phyloP scores from a whole-genome alignment of 2,329 filamentous ascomycete species.

The Scopulariopsis brevicaulis region DNA sequence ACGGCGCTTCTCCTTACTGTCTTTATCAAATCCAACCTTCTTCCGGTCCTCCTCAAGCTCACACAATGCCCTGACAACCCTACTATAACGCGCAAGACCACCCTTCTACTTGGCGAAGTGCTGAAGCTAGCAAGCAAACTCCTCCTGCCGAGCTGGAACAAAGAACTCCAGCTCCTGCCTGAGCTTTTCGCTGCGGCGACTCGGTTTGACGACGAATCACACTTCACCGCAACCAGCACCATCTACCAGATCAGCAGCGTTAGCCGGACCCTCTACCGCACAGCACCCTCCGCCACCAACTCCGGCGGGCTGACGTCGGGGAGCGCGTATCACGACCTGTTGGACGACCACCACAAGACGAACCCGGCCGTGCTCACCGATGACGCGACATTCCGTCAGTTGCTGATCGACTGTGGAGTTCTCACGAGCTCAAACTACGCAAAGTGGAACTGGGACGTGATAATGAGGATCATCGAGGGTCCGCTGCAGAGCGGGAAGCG shows the following conservation, averaged over 20 bases:
- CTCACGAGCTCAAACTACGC: conserved; percentile 79
- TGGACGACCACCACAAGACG: conserved; percentile 44
- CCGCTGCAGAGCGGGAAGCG: conserved; percentile 84
- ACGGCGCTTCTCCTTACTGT: conserved; percentile 79
- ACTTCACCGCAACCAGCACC: conserved; percentile 75
- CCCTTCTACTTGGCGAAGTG: conserved; percentile 80
- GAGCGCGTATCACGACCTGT: conserved; percentile 15
- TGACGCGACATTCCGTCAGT: conserved; percentile 52
- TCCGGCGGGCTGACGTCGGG: background rate
- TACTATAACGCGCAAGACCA: conserved; percentile 75
- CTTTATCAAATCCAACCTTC: conserved; percentile 70
- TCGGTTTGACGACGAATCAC: conserved; percentile 57
- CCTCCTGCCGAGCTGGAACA: conserved; percentile 71
- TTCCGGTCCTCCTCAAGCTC: conserved; percentile 49
- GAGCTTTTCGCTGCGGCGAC: conserved; percentile 71
- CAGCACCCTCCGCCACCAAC: conserved; percentile 34
- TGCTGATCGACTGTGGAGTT: conserved; percentile 69
- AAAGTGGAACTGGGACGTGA: conserved; percentile 97
- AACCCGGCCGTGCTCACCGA: conserved; percentile 36
- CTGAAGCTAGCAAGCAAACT: conserved; percentile 81
- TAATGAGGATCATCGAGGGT: conserved; percentile 83
- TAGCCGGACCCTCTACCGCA: conserved; percentile 81
- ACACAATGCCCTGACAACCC: conserved; percentile 58
- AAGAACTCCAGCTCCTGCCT: conserved; percentile 76
- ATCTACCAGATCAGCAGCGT: conserved; percentile 98